A percentile compares a stretch with the other conserved stretches of the same genome.
Conservation (phyloP, 1,284 basidiomycete genomes). For the Leccinum insolens region DNA sequence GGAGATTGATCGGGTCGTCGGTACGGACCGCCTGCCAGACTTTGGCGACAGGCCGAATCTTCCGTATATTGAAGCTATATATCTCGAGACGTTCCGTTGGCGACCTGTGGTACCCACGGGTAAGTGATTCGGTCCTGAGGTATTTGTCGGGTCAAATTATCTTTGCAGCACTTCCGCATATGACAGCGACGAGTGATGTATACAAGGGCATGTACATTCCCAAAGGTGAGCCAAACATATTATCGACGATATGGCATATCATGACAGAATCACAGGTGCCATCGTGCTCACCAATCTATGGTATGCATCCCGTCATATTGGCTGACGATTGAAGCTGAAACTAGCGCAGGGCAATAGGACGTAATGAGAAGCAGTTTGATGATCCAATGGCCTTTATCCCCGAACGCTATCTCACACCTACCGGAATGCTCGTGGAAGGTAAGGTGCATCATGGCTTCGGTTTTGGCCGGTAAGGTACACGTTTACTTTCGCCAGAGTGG, state of each 20-base stretch:
- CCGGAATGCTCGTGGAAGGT: constrained; percentile 16
- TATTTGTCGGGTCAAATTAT: neutral
- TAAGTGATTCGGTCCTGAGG: constrained; percentile 12
- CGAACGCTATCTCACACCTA: constrained; percentile 28
- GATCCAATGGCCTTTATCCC: constrained; percentile 30
- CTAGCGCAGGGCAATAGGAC: constrained; percentile 26
- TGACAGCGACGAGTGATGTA: constrained; percentile 28
- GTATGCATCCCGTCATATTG: constrained; percentile 15
- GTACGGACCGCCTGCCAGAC: constrained; percentile 30
- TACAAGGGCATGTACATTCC: constrained; percentile 37
- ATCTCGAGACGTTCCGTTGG: constrained; percentile 31
- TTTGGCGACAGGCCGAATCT: constrained; percentile 28
- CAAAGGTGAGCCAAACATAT: constrained; percentile 25
- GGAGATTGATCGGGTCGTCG: constrained; percentile 33
- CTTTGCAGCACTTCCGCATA: constrained; percentile 29
- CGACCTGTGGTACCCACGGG: constrained; percentile 24
- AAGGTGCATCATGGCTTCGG: constrained; percentile 17
- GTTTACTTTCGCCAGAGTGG: neutral
- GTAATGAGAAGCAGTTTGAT: constrained; percentile 25
- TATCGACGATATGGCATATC: neutral
- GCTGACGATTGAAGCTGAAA: constrained; percentile 4
- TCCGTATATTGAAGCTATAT: constrained; percentile 33
- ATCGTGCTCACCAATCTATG: constrained; percentile 31
- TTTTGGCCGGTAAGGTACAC: constrained; percentile 30
- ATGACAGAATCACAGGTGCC: constrained; percentile 17